phyloP scores from a whole-genome alignment of 2,329 filamentous ascomycete genomes.

The Pyricularia sp. region DNA sequence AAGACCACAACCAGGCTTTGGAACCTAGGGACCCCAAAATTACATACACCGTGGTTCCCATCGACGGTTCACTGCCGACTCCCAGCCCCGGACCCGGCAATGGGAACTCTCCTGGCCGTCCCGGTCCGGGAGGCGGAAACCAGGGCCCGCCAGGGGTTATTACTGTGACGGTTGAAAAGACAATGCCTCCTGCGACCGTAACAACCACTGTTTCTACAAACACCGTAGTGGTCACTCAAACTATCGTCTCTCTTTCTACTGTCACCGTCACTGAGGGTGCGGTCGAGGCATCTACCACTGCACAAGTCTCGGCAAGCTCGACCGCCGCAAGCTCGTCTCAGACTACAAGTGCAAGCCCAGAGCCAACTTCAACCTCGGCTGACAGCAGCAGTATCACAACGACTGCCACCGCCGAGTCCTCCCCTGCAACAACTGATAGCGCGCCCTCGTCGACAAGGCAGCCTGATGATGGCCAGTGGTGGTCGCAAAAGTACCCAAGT shows the following conservation, averaged over 20 bases:
- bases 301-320: neutral
- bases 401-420: neutral
- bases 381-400: neutral
- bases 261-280: neutral
- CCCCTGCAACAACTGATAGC: neutral
- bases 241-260: neutral
- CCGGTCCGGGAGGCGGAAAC: conserved; percentile 10
- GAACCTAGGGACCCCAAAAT: conserved; percentile 15
- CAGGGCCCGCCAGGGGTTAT: conserved; percentile 6
- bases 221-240: conserved; percentile 13
- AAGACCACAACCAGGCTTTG: conserved; percentile 8
- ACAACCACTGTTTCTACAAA: conserved; percentile 13
- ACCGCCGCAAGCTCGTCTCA: neutral
- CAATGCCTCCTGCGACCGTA: conserved; percentile 6
- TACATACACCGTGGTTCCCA: conserved; percentile 28
- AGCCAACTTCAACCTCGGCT: neutral
- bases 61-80: conserved; percentile 18
- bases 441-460: neutral
- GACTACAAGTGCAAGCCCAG: neutral
- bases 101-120: conserved; percentile 6
- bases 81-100: conserved; percentile 5
- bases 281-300: neutral
- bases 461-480: neutral
- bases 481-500: neutral
- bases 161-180: conserved; percentile 11